Base-by-base conservation (phyloP, 495 filamentous ascomycete genomes). In the Friedmanniomyces simplex region DNA sequence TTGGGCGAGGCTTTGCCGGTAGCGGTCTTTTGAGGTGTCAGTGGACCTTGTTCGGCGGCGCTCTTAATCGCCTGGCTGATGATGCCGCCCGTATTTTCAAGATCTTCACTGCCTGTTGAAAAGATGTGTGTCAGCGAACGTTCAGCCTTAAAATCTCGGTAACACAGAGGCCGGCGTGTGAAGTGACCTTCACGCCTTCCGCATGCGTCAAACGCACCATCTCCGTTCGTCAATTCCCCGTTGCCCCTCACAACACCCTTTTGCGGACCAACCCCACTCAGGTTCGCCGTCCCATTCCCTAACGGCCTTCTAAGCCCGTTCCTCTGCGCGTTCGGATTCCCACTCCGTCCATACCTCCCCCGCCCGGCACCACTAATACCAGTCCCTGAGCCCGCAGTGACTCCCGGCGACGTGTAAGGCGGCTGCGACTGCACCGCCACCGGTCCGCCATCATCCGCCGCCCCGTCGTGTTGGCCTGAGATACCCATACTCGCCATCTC, bases 61-160 rank as follows among this genome's bases (percentile, higher is more conserved):
- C 86, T 91, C 11, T 89, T 89, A 64, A 94, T 94, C n/a, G 90
- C 91, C 47, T 82, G 78, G 18, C 82, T 90, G 55, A 96, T 95
- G 59, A 95, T 94, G 50, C 89, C 90, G 58, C 54, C 61, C 1
- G 59, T 57, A 18, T 58, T 50, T 58, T 54, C 28, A 46, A 61
- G 46, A 20, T 47, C 58, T 39, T 51, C 24, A 12, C 24, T 42
- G 8, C 53, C 28, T 41, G 16, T 18, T 22, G 20, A 18, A 24
- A 10, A 4, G 28, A 4, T 32, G 28, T 32, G 3, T 10, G 28
- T 32, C 28, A 32, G 28, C 28, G 28, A 32, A 32, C 10, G 10
- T 10, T 10, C 28, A 32, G 10, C 28, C 10, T 4, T 32, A n/a
- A n/a, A n/a, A n/a, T n/a, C n/a, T 32, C 28, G 28, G 28, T 32